phyloP scores from a whole-genome alignment of 768 basidiomycete genomes.

The Coprinopsis cinerea region DNA sequence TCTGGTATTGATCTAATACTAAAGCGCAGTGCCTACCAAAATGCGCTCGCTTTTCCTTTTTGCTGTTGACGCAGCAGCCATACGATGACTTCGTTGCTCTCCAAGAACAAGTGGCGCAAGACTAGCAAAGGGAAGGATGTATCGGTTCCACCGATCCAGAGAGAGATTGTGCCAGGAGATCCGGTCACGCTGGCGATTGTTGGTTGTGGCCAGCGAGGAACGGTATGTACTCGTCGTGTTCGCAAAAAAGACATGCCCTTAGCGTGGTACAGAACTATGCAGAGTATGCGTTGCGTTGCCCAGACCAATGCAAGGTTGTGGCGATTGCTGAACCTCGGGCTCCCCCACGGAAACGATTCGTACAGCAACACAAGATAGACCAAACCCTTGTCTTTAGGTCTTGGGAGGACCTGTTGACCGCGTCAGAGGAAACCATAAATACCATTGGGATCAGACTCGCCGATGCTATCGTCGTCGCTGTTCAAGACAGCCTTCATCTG shows the following conservation, averaged over 20 bases:
- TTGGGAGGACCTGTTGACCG: slow-evolving; percentile 65
- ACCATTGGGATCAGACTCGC: slow-evolving; percentile 67
- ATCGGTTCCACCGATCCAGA: background rate
- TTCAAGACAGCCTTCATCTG: slow-evolving; percentile 75
- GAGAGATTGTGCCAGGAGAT: slow-evolving; percentile 12
- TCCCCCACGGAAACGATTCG: slow-evolving; percentile 55
- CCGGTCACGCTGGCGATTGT: slow-evolving; percentile 71
- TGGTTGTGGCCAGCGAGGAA: slow-evolving; percentile 81
- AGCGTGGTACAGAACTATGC: slow-evolving; percentile 48
- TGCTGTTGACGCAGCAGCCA: background rate
- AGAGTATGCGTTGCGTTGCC: slow-evolving; percentile 51
- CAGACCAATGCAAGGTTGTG: slow-evolving; percentile 67
- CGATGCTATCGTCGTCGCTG: slow-evolving; percentile 76
- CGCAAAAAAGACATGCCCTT: background rate
- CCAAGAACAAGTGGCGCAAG: slow-evolving; percentile 32
- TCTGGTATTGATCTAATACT: no score
- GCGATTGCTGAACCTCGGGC: slow-evolving; percentile 82
- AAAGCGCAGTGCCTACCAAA: no score
- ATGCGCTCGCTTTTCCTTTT: no score
- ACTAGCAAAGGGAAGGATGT: slow-evolving; percentile 21
- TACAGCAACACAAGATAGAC: slow-evolving; percentile 53
- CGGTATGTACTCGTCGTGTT: slow-evolving; percentile 33
- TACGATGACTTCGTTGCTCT: slow-evolving; percentile 25
- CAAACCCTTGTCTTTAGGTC: slow-evolving; percentile 61
- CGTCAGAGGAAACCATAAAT: slow-evolving; percentile 60